Percentiles rank a stretch among this genome's conserved stretches.
Conservation (phyloP, 805 yeast species). For the Kuraishia hungarica region DNA sequence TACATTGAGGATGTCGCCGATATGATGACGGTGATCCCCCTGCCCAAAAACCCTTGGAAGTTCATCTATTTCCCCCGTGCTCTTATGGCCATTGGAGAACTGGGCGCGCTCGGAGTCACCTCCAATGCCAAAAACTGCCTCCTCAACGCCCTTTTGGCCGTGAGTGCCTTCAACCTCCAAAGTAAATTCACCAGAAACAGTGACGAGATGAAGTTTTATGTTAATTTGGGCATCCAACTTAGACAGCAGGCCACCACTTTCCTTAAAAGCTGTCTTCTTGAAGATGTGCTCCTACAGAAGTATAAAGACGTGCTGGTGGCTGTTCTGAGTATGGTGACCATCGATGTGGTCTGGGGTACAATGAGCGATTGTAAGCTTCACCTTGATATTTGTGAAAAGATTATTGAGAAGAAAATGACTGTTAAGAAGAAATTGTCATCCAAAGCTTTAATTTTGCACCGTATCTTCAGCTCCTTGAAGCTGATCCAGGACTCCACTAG, state of each 20-base stretch:
- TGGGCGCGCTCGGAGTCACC: slow-evolving; percentile 64
- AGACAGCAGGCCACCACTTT: slow-evolving; percentile 69
- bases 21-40: slow-evolving; percentile 54
- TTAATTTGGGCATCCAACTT: slow-evolving; percentile 64
- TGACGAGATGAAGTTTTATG: slow-evolving; percentile 58
- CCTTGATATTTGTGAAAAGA: slow-evolving; percentile 67
- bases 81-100: slow-evolving; percentile 71
- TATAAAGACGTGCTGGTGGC: slow-evolving; percentile 83
- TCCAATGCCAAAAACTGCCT: slow-evolving; percentile 71
- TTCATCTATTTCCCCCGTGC: slow-evolving; percentile 83
- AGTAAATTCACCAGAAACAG: slow-evolving; percentile 63
- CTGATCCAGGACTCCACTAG: slow-evolving; percentile 73
- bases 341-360: slow-evolving; percentile 86
- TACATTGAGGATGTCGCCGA: slow-evolving; percentile 74
- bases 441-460: slow-evolving; percentile 69
- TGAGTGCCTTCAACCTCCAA: slow-evolving; percentile 73
- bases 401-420: slow-evolving; percentile 61
- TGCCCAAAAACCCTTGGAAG: slow-evolving; percentile 81
- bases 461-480: slow-evolving; percentile 69
- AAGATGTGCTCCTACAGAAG: slow-evolving; percentile 47
- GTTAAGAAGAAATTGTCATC: slow-evolving; percentile 58
- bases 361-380: slow-evolving; percentile 79
- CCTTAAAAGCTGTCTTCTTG: slow-evolving; percentile 48
- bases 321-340: slow-evolving; percentile 76
- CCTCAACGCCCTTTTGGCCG: slow-evolving; percentile 72